Percentiles rank a stretch among this genome's conserved stretches.
Conservation (phyloP, 306 rosid genomes). For the Trifolium subterraneum region DNA sequence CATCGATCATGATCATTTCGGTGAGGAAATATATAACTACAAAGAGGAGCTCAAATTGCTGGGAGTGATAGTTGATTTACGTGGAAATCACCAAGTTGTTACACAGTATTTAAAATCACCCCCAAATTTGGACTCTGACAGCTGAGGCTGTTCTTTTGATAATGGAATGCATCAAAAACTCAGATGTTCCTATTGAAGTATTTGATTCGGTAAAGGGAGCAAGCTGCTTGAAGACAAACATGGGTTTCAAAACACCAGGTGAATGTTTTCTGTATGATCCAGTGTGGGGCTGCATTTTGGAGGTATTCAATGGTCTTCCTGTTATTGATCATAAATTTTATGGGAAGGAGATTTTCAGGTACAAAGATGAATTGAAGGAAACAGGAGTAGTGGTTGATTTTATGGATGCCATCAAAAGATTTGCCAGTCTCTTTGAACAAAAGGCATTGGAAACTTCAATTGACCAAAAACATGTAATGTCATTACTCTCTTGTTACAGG, state of each 20-base stretch:
- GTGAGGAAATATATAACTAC: slow-evolving; percentile 51
- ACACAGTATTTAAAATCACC: slow-evolving; percentile 27
- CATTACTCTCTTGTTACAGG: slow-evolving; percentile 61
- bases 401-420: slow-evolving; percentile 46
- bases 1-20: slow-evolving; percentile 53
- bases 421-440: slow-evolving; percentile 49
- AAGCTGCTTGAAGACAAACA: slow-evolving; percentile 61
- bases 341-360: slow-evolving; percentile 37
- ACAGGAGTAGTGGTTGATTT: slow-evolving; percentile 65
- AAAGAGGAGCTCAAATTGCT: slow-evolving; percentile 61
- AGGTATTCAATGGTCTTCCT: slow-evolving; percentile 56
- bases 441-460: slow-evolving; percentile 44
- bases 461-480: slow-evolving; percentile 43
- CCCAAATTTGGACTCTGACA: background rate
- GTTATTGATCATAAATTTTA: slow-evolving; percentile 58
- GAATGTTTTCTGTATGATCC: slow-evolving; percentile 56
- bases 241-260: slow-evolving; percentile 59
- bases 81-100: background rate
- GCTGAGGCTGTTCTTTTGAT: background rate
- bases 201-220: slow-evolving; percentile 33
- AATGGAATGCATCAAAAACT: background rate
- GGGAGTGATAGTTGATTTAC: slow-evolving; percentile 57
- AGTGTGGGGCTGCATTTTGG: slow-evolving; percentile 69
- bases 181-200: background rate
- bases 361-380: slow-evolving; percentile 46